Base-by-base conservation (phyloP, 2,329 filamentous ascomycete genomes). In the Xylogone sp. region DNA sequence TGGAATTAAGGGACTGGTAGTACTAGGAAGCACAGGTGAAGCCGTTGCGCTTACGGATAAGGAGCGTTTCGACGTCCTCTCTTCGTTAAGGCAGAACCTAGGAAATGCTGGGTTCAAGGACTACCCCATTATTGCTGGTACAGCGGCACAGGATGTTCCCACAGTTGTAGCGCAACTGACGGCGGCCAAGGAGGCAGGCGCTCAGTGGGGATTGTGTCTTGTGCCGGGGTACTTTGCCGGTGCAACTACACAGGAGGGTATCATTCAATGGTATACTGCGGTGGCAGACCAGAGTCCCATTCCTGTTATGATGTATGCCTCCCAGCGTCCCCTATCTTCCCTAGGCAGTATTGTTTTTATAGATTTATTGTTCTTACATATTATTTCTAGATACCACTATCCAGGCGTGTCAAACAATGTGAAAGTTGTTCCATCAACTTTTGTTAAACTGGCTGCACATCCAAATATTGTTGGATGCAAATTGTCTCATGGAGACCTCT, bases 391-490 rank as follows among this genome's bases (percentile, higher is more conserved):
- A 43, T 77, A 78, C 59, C 75, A 78, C 58, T 78, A 85, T 67
- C 83, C 84, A 1, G 83, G 80, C 48, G 83, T 87, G 20, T 83
- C 82, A 9, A 87, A 87, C 71, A 80, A 82, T 59, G 71, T 87
- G 60, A 75, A 76, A 59, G 74, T 87, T 53, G 69, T 75, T 1
- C 79, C 82, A 1, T 72, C 77, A 8, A 83, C 82, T 0, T 83
- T 81, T 61, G 79, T 66, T 18, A 65, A 62, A 0, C 78, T 87
- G 21, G 74, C 84, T 6, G 69, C 75, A 50, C 83, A 87, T 63
- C 75, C 79, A 24, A 87, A 87, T 62, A 86, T 87, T 52, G 83
- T 86, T 3, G 84, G 84, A 47, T 84, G 81, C 69, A 87, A 87
- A 69, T 78, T 87, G 59, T 86, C 82, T 0, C 84, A 87, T 64